These are phyloP conservation scores for Plectosphaerella sp. DNA, from an alignment of 2,329 filamentous ascomycete genomes.

Conservation along the genomic window DNA sequence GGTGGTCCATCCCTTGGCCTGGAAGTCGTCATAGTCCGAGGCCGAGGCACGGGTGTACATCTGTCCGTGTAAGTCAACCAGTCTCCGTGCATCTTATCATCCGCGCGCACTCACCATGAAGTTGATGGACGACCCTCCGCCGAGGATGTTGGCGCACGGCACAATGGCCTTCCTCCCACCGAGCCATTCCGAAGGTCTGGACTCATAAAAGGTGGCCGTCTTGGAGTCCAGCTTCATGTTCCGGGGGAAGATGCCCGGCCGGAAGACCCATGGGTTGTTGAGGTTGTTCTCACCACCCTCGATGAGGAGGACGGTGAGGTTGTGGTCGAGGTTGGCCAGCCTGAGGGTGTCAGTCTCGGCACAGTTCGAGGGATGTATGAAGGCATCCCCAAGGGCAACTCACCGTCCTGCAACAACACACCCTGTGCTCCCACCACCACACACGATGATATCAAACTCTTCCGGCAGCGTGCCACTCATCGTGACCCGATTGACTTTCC, in stretches of 20 bases:
- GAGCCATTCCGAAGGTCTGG: slow-evolving; percentile 67
- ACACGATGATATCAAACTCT: slow-evolving; percentile 78
- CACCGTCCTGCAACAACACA: slow-evolving; percentile 55
- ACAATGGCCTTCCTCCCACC: slow-evolving; percentile 68
- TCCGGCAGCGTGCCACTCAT: slow-evolving; percentile 52
- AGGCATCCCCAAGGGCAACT: slow-evolving; percentile 3
- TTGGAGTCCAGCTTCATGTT: slow-evolving; percentile 80
- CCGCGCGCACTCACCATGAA: slow-evolving; percentile 53
- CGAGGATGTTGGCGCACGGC: slow-evolving; percentile 69
- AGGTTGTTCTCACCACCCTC: slow-evolving; percentile 69
- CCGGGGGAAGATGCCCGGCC: slow-evolving; percentile 70
- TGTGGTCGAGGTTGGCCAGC: slow-evolving; percentile 72
- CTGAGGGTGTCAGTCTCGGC: slow-evolving; percentile 35
- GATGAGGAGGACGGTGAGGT: slow-evolving; percentile 64
- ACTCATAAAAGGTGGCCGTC: slow-evolving; percentile 79
- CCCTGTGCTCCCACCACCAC: slow-evolving; percentile 66
- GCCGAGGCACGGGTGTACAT: slow-evolving; percentile 71
- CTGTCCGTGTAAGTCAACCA: slow-evolving; percentile 26
- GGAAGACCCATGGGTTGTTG: slow-evolving; percentile 75
- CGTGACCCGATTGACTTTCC: slow-evolving; percentile 2
- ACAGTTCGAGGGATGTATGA: slow-evolving; percentile 4
- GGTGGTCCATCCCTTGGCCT: slow-evolving; percentile 74
- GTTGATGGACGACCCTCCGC: slow-evolving; percentile 71
- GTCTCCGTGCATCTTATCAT: neutral
- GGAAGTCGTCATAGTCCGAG: slow-evolving; percentile 74